A percentile compares a stretch with the other conserved stretches of the same genome.
These are phyloP conservation scores for Penicillium palitans DNA, from an alignment of 2,329 filamentous ascomycete genomes.

Conservation along the genomic window DNA sequence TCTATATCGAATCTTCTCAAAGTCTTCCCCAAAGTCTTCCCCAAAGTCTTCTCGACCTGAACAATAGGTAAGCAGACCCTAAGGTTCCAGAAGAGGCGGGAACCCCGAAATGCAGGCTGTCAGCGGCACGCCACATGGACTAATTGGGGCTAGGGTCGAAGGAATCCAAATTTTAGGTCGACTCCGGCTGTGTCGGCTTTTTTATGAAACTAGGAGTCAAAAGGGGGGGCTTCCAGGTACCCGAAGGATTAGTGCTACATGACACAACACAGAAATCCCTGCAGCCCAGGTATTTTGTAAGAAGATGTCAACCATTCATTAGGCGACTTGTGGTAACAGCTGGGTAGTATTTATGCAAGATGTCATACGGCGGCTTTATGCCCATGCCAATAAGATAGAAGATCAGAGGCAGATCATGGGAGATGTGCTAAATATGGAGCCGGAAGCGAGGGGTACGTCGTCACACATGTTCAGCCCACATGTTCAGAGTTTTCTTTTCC, in stretches of 20 bases:
- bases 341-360: background rate
- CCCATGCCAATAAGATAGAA: conserved; percentile 1
- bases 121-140: conserved; percentile 3
- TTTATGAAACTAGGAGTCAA: background rate
- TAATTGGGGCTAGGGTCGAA: background rate
- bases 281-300: background rate
- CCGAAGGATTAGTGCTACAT: background rate
- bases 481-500: conserved; percentile 2
- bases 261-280: background rate
- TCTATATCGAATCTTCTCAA: background rate
- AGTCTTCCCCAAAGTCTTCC: background rate
- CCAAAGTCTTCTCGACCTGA: background rate
- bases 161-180: background rate
- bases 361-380: background rate
- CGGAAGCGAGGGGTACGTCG: conserved; percentile 11
- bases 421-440: conserved; percentile 12
- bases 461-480: conserved; percentile 3
- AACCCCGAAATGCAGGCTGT: background rate
- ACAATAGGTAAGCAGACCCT: background rate
- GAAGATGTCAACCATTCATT: background rate
- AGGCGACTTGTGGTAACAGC: background rate
- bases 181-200: conserved; percentile 4
- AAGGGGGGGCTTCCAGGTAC: background rate
- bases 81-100: conserved; percentile 1
- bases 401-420: conserved; percentile 9